Evolutionary conservation across 305 asterid genomes (phyloP), one percentile per base, ranked within the genome.

Genomic region (Fraxinus nigra): DNA sequence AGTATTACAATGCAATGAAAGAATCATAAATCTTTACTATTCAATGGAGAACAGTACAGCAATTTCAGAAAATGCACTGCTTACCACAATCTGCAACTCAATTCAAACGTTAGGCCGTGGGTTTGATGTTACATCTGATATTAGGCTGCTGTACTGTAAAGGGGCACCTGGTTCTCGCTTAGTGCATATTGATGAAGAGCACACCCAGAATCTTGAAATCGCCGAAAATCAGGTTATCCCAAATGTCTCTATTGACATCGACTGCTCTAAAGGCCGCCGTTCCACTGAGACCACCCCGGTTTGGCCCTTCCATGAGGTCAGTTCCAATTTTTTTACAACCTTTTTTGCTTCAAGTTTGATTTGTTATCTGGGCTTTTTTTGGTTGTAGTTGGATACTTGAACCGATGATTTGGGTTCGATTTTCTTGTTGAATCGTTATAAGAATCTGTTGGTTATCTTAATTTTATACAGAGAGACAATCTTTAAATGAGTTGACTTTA

Each of bases 91-190:
- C 80, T 80, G 88, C 89, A 94, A 92, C 91, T 96, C 99, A 51
- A 91, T 96, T 81, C 98, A 94, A 89, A 98, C 99, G 16, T 88
- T 96, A 69, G 99, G 99, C 14, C 94, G 99, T 76, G 99, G 99
- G 0, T 96, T 96, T 83, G 99, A 96, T 83, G 99, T 96, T 80
- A 93, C 99, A 26, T 96, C 99, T 24, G 99, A 96, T 87, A 96
- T 93, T 80, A 92, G 99, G 90, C 90, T 96, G 72, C 84, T 96
- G 73, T 96, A 96, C 79, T 96, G 99, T 77, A 96, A 96, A 87
- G 99, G 99, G 65, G 91, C 93, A 0, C 93, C 97, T n/a, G 96
- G 96, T 63, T 94, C 99, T 11, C 92, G 97, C 33, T 87, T 96
- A 78, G 90, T 94, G 79, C 91, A 83, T 82, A 79, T 96, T 73